Evolutionary conservation across 2,329 filamentous ascomycete genomes (phyloP), one percentile per base, ranked within the genome.

Genomic region (Xylariaceae sp.): DNA sequence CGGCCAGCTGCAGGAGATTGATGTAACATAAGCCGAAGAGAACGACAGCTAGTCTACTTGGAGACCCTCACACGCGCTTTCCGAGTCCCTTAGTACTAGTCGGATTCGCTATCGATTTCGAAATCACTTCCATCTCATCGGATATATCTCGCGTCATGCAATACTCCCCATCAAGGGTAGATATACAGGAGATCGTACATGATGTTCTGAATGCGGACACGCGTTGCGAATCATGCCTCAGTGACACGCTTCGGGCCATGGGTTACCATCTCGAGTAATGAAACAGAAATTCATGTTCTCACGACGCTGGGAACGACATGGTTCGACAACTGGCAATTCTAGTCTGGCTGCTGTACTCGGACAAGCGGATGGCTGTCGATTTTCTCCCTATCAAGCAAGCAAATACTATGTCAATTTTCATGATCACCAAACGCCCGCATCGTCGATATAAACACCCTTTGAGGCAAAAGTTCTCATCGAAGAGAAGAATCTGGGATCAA

Each of bases 161-260:
- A 33, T 57, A 49, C 36, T 52, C 55, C 12, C 52, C 45, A 7
- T 56, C 47, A 38, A 55, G 47, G 51, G 55, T 55, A 31, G 51
- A 55, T 39, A 40, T 57, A 14, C 48, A 54, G 50, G 54, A 54
- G 1, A 40, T 57, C n/a, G 28, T 40, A 1, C 45, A 45, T 19
- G 48, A 51, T 42, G n/a, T 51, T 42, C 33, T 18, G 3, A 45
- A 14, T 19, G 16, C 22, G 36, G 41, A 18, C 42, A n/a, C 17
- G 34, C 45, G 28, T 19, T n/a, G 6, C 13, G 14, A 38, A 10
- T 9, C 34, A 38, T 42, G 54, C 48, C n/a, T 51, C 42, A 48
- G 45, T 38, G 39, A 42, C 14, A 51, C 51, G 18, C 51, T 56
- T 48, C 48, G 48, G 7, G 48, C 51, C 39, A 12, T 56, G 3